Evolutionary conservation across 139 green algal genomes (phyloP).

Genomic region (Chlorella sp.): DNA sequence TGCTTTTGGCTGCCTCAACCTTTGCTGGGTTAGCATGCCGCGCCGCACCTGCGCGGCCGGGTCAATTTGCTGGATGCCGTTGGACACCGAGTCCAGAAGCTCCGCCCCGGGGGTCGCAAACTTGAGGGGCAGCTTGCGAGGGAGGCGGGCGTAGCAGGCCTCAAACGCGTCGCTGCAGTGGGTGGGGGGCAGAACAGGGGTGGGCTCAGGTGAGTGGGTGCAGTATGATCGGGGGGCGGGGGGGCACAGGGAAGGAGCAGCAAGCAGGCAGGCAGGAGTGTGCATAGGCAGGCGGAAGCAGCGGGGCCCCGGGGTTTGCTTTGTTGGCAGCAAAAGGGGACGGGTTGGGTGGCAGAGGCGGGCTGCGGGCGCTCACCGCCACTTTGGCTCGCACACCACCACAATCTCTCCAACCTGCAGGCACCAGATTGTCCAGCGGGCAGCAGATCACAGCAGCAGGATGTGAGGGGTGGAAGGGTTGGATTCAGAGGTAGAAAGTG

Average conservation of each 20-base stretch:
- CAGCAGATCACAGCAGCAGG: too few species aligned
- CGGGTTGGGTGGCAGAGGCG: neutral
- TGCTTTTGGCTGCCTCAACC: too few species aligned
- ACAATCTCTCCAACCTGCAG: conserved; percentile 89
- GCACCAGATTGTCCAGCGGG: too few species aligned
- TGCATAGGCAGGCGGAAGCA: neutral
- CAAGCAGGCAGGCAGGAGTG: neutral
- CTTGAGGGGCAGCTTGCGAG: conserved; percentile 59
- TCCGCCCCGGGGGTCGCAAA: conserved; percentile 93
- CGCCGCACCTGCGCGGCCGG: neutral
- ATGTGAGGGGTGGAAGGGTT: too few species aligned
- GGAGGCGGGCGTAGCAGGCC: conserved; percentile 40
- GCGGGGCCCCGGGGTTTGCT: neutral
- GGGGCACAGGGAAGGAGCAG: neutral
- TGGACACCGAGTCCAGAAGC: conserved; percentile 95
- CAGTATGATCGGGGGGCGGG: too few species aligned
- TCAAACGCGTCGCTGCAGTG: conserved; percentile 67
- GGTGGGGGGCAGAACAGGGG: neutral
- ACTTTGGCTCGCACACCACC: conserved; percentile 92
- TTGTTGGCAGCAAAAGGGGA: neutral
- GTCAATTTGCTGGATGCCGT: conserved; percentile 71
- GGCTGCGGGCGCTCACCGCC: conserved; percentile 47
- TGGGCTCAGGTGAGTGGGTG: neutral
- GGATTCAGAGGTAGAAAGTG: too few species aligned
- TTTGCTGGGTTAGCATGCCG: neutral